A percentile compares a stretch with the other conserved stretches of the same genome.
phyloP scores from a whole-genome alignment of 1,284 basidiomycete genomes.

The Apiotrichum akiyoshidainum region DNA sequence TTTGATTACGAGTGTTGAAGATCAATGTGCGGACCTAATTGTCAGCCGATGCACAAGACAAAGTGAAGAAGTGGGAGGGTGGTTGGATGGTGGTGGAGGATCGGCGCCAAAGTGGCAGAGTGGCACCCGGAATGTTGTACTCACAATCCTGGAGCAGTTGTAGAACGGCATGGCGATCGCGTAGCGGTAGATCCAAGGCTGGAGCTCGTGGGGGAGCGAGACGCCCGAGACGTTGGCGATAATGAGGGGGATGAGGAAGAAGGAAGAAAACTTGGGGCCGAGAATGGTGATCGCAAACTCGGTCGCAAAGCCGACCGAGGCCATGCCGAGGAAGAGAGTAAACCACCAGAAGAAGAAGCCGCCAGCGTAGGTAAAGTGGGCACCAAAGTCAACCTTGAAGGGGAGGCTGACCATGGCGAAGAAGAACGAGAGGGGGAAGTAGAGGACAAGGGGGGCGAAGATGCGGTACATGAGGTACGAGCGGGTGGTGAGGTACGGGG shows the following conservation, averaged over 20 bases:
- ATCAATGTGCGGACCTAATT: constrained; percentile 59
- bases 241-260: constrained; percentile 54
- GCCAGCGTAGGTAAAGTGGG: constrained; percentile 50
- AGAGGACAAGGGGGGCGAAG: constrained; percentile 57
- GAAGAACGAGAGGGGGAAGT: constrained; percentile 62
- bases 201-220: constrained; percentile 61
- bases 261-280: constrained; percentile 44
- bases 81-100: too few species aligned
- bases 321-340: constrained; percentile 58
- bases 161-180: constrained; percentile 66
- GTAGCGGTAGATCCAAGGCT: constrained; percentile 62
- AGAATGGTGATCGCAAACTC: constrained; percentile 54
- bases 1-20: constrained; percentile 64
- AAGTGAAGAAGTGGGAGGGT: too few species aligned
- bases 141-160: constrained; percentile 55
- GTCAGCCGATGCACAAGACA: too few species aligned
- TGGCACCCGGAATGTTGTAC: too few species aligned
- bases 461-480: constrained; percentile 61
- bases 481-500: constrained; percentile 55
- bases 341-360: constrained; percentile 76
- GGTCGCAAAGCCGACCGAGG: constrained; percentile 56
- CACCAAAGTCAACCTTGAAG: constrained; percentile 58
- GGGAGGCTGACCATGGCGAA: constrained; percentile 64
- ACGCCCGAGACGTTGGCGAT: constrained; percentile 67
- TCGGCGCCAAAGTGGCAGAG: too few species aligned